Evolutionary conservation across 1,284 basidiomycete species (phyloP).

Genomic region (Boletus mariae): DNA sequence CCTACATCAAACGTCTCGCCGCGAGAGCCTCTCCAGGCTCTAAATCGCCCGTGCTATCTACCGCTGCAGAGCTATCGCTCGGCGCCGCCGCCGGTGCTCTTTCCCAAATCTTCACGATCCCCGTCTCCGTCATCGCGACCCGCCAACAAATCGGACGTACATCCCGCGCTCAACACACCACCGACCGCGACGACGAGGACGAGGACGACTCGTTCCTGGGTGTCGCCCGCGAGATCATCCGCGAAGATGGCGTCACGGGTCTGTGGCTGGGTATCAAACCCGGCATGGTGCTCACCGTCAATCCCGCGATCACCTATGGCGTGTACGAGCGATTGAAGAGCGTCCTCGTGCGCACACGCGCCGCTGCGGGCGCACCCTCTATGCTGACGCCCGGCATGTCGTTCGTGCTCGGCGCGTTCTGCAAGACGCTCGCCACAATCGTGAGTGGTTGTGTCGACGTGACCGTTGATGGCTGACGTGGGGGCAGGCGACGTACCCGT

Average conservation of each 20-base stretch:
- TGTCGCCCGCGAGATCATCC: slow-evolving; percentile 84
- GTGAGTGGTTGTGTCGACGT: slow-evolving; percentile 46
- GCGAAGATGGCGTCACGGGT: slow-evolving; percentile 89
- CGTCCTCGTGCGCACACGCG: slow-evolving; percentile 53
- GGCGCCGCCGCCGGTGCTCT: slow-evolving; percentile 92
- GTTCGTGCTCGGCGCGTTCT: slow-evolving; percentile 89
- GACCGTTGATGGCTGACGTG: background rate
- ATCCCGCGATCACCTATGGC: slow-evolving; percentile 99
- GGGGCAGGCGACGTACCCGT: slow-evolving; percentile 80
- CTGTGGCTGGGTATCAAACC: slow-evolving; percentile 95
- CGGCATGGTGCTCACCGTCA: slow-evolving; percentile 89
- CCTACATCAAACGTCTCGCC: slow-evolving; percentile 72
- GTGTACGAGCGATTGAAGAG: slow-evolving; percentile 91
- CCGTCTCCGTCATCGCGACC: slow-evolving; percentile 96
- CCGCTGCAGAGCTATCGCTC: slow-evolving; percentile 79
- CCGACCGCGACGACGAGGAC: slow-evolving; percentile 11
- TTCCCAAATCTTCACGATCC: slow-evolving; percentile 98
- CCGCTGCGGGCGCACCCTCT: slow-evolving; percentile 42
- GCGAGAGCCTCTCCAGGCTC: slow-evolving; percentile 54
- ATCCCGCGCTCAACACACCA: slow-evolving; percentile 3
- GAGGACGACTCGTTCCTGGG: slow-evolving; percentile 68
- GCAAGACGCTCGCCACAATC: slow-evolving; percentile 94
- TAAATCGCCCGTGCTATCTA: slow-evolving; percentile 63
- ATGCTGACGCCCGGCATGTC: slow-evolving; percentile 79
- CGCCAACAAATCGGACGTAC: slow-evolving; percentile 84